Evolutionary conservation across 2,329 filamentous ascomycete species (phyloP).

Genomic region (Alternaria brassicae): DNA sequence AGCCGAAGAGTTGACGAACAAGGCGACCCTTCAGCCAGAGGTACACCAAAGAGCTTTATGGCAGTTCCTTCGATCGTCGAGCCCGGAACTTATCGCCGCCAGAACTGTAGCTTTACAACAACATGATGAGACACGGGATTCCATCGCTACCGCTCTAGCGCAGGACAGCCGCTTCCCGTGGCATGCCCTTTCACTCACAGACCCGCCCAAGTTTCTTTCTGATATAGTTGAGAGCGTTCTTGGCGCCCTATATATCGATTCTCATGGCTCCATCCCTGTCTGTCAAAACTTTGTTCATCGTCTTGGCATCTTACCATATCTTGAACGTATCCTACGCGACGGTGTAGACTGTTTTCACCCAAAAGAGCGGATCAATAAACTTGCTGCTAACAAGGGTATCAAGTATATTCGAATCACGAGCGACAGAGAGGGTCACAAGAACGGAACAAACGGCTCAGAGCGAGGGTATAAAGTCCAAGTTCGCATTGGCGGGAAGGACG

Average conservation of each 20-base stretch:
- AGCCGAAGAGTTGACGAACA: conserved; percentile 44
- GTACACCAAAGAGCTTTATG: conserved; percentile 61
- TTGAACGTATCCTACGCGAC: conserved; percentile 66
- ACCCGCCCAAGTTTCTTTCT: conserved; percentile 35
- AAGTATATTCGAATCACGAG: conserved; percentile 56
- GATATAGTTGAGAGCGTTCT: conserved; percentile 77
- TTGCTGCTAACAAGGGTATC: conserved; percentile 63
- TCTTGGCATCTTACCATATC: conserved; percentile 69
- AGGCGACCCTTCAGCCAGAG: conserved; percentile 41
- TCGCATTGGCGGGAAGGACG: conserved; percentile 41
- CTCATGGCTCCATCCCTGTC: conserved; percentile 23
- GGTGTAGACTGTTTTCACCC: conserved; percentile 64
- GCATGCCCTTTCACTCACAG: conserved; percentile 70
- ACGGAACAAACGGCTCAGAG: neutral
- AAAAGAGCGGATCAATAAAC: conserved; percentile 71
- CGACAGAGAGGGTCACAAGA: conserved; percentile 13
- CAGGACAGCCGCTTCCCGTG: conserved; percentile 72
- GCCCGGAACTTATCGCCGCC: conserved; percentile 56
- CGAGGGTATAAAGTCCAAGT: conserved; percentile 43
- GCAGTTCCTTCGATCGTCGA: conserved; percentile 71
- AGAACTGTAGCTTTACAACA: conserved; percentile 56
- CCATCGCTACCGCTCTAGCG: conserved; percentile 61
- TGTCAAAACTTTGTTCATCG: conserved; percentile 68
- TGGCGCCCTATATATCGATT: conserved; percentile 86
- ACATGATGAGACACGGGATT: conserved; percentile 58